These are phyloP conservation scores for Lipomyces oligophaga DNA, from an alignment of 805 yeast species.

Conservation along the genomic window DNA sequence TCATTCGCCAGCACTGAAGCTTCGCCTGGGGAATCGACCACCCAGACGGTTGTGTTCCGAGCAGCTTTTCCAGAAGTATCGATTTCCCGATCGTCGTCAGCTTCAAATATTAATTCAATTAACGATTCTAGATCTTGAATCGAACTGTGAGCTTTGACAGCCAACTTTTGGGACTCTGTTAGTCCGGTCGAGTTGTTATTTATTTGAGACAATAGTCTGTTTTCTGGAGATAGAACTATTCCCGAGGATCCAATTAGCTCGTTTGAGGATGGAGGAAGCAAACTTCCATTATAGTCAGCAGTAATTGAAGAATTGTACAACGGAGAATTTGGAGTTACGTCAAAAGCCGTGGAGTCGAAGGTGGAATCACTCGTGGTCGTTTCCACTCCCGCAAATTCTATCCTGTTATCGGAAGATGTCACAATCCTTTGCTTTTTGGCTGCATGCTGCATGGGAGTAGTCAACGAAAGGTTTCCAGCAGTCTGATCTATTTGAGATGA, in stretches of 20 bases:
- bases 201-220: background rate
- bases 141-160: background rate
- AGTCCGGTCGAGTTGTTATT: background rate
- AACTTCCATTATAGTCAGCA: background rate
- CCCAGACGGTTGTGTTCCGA: conserved; percentile 11
- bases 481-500: no score
- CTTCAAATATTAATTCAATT: conserved; percentile 20
- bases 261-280: background rate
- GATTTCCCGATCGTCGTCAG: conserved; percentile 18
- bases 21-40: conserved; percentile 1
- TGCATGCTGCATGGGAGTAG: no score
- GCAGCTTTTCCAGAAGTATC: conserved; percentile 18
- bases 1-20: conserved; percentile 20
- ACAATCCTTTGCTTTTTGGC: no score
- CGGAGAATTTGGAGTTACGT: no score
- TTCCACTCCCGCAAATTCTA: no score
- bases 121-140: conserved; percentile 9
- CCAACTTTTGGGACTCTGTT: background rate
- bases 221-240: conserved; percentile 7
- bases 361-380: no score
- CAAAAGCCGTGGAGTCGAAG: no score
- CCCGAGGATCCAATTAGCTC: background rate
- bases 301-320: no score
- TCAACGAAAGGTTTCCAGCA: no score
- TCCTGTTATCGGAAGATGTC: no score